Percentiles rank a stretch among this genome's conserved stretches.
Evolutionary conservation across 2,329 filamentous ascomycete species (phyloP).

Genomic region (Penicillium paneum): DNA sequence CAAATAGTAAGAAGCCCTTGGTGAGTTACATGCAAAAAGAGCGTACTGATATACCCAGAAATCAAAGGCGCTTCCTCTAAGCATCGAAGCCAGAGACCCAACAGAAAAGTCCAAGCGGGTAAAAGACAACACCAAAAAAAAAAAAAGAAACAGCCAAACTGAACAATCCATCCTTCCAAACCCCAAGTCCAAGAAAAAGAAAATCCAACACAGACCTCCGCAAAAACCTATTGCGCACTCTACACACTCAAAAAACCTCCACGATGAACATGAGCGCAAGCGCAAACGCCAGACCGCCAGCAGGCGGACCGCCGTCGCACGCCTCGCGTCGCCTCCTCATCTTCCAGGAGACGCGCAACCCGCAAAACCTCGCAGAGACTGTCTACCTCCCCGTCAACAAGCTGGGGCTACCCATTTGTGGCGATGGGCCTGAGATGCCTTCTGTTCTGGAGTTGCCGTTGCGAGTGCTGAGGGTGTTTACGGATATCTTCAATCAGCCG

Average conservation of each 20-base stretch:
- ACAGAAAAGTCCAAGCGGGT: background rate
- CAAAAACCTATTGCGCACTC: slow-evolving; percentile 1
- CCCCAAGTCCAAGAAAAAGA: background rate
- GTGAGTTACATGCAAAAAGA: background rate
- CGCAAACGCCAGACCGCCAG: slow-evolving; percentile 10
- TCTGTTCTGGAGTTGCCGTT: slow-evolving; percentile 37
- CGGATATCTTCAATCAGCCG: slow-evolving; percentile 39
- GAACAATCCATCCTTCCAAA: background rate
- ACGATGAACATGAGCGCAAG: slow-evolving; percentile 5
- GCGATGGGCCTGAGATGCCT: slow-evolving; percentile 31
- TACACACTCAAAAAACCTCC: slow-evolving; percentile 1
- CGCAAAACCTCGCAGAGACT: slow-evolving; percentile 27
- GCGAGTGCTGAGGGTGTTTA: slow-evolving; percentile 35
- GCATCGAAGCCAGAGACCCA: background rate
- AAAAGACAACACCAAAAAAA: background rate
- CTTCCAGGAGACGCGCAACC: slow-evolving; percentile 38
- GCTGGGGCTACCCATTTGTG: slow-evolving; percentile 36
- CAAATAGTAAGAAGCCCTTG: background rate
- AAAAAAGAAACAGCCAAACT: slow-evolving; percentile 2
- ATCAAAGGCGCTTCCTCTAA: background rate
- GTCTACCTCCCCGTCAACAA: slow-evolving; percentile 37
- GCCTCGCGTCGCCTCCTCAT: slow-evolving; percentile 33
- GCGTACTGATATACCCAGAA: background rate
- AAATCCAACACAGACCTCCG: background rate
- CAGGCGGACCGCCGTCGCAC: background rate